Conservation (phyloP, 73 alveolate genomes). For the Paramecium biaurelia region DNA sequence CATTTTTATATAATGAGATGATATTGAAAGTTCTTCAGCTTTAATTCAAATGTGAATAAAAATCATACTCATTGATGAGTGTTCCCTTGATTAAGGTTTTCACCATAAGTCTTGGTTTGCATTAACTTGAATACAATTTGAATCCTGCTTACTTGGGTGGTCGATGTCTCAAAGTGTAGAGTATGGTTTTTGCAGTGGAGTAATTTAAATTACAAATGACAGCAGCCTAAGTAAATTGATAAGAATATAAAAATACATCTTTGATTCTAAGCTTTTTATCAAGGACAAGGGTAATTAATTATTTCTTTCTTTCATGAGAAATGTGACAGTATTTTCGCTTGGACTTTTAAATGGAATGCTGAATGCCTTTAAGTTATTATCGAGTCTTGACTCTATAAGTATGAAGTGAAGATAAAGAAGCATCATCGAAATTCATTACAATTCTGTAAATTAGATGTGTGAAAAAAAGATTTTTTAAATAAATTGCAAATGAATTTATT, state of each 20-base stretch:
- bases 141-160: neutral
- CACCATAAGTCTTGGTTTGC: neutral
- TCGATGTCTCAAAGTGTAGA: conserved; percentile 16
- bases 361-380: neutral
- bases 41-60: neutral
- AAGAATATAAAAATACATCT: neutral
- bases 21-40: neutral
- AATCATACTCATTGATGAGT: conserved; percentile 1
- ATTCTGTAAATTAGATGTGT: neutral
- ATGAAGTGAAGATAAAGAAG: neutral
- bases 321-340: conserved; percentile 47
- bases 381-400: conserved; percentile 34
- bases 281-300: neutral
- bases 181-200: conserved; percentile 46
- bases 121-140: neutral
- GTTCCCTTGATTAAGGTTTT: neutral
- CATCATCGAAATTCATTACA: neutral
- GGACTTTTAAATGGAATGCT: neutral
- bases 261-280: conserved; percentile 7
- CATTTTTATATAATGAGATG: neutral
- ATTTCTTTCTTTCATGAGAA: neutral
- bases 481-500: neutral
- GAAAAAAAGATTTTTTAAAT: neutral
- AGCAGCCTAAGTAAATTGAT: neutral
- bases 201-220: conserved; percentile 14